Conservation (phyloP, 2,329 filamentous ascomycete genomes). For the Neopestalotiopsis sp. region DNA sequence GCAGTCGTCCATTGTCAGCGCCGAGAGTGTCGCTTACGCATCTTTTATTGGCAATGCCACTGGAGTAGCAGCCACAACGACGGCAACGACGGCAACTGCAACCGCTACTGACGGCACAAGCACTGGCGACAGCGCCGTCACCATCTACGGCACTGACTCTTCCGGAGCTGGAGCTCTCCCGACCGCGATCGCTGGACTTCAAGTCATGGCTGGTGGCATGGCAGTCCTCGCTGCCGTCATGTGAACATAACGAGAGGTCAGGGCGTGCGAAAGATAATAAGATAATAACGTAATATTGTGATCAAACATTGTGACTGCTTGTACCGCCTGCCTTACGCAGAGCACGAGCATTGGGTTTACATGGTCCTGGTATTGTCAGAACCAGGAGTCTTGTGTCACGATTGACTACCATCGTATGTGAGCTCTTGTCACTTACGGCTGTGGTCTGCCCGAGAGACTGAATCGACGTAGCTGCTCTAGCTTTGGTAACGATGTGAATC, state of each 20-base stretch:
- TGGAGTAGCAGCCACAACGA: background rate
- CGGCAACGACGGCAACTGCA: background rate
- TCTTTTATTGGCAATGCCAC: background rate
- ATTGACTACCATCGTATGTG: too few relatives aligned
- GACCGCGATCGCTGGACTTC: background rate
- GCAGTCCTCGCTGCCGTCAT: background rate
- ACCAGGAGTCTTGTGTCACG: too few relatives aligned
- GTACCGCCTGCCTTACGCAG: too few relatives aligned
- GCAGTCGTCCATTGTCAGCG: background rate
- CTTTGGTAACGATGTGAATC: too few relatives aligned
- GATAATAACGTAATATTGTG: too few relatives aligned
- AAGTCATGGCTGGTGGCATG: background rate
- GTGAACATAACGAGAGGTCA: background rate
- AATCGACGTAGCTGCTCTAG: too few relatives aligned
- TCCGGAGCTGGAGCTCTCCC: background rate
- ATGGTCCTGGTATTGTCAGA: too few relatives aligned
- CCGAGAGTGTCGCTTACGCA: constrained; percentile 3
- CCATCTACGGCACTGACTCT: background rate
- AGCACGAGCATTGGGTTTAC: too few relatives aligned
- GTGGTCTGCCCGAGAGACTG: too few relatives aligned
- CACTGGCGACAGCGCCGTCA: background rate
- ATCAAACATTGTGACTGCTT: too few relatives aligned
- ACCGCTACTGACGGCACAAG: background rate
- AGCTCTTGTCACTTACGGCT: too few relatives aligned
- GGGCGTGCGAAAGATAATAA: too few relatives aligned